Evolutionary conservation across 2,329 filamentous ascomycete species (phyloP).

Genomic region (Orbilia brochopaga): DNA sequence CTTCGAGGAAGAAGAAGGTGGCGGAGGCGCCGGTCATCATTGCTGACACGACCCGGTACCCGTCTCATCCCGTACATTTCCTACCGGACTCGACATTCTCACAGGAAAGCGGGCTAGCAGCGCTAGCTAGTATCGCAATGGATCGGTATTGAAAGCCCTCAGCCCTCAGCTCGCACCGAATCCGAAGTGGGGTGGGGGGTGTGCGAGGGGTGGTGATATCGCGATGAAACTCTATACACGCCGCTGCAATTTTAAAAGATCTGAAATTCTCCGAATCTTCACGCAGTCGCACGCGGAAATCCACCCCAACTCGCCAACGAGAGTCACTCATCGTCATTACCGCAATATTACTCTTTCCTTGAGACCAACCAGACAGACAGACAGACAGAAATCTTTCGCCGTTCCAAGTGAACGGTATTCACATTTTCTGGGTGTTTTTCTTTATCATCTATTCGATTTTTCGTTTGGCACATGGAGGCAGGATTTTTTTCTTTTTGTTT

Average conservation of each 20-base stretch:
- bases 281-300: neutral
- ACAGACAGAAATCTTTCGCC: neutral
- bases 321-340: slow-evolving; percentile 1
- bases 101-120: slow-evolving; percentile 53
- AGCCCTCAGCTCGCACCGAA: neutral
- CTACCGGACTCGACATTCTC: slow-evolving; percentile 53
- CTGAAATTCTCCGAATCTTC: slow-evolving; percentile 6
- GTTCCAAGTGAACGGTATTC: slow-evolving; percentile 4
- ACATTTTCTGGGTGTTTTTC: slow-evolving; percentile 1
- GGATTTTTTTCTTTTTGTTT: slow-evolving; percentile 27
- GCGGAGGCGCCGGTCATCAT: slow-evolving; percentile 49
- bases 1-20: slow-evolving; percentile 54
- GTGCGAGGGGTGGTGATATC: neutral
- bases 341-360: neutral
- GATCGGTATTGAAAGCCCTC: slow-evolving; percentile 49
- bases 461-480: slow-evolving; percentile 17
- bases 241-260: slow-evolving; percentile 6
- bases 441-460: slow-evolving; percentile 17
- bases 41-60: slow-evolving; percentile 42
- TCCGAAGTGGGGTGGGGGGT: neutral
- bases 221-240: slow-evolving; percentile 25
- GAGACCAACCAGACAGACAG: neutral
- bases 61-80: slow-evolving; percentile 51
- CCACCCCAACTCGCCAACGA: neutral
- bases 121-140: slow-evolving; percentile 54